phyloP scores from a whole-genome alignment of 1,284 basidiomycete genomes.

The Malassezia arunalokei region DNA sequence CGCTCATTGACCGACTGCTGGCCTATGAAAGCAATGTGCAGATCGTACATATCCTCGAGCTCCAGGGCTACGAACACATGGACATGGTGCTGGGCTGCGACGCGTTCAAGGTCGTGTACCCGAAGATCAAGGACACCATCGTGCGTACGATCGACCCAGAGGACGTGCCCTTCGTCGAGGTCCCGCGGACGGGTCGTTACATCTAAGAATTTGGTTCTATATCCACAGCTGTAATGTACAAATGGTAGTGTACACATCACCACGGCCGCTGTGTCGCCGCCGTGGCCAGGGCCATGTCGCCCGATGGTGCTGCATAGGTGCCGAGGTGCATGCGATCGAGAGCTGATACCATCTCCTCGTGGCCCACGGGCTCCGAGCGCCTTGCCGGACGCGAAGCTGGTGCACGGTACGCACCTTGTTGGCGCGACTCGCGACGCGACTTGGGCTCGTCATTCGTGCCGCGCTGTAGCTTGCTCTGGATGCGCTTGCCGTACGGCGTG shows the following conservation, averaged over 20 bases:
- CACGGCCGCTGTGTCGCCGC: too few species aligned
- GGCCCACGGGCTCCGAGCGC: too few species aligned
- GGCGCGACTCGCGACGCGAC: background rate
- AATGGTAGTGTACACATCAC: too few species aligned
- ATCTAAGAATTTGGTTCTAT: too few species aligned
- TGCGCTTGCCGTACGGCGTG: conserved; percentile 45
- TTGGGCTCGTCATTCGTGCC: conserved; percentile 11
- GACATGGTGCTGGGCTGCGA: conserved; percentile 43
- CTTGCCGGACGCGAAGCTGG: too few species aligned
- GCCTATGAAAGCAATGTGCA: conserved; percentile 37
- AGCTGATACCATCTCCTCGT: too few species aligned
- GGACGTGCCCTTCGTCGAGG: conserved; percentile 12
- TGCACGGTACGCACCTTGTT: background rate
- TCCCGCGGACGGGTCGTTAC: too few species aligned
- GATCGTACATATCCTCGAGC: conserved; percentile 42
- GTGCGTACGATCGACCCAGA: conserved; percentile 30
- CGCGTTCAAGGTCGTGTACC: conserved; percentile 36
- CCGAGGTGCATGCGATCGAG: too few species aligned
- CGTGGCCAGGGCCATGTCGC: background rate
- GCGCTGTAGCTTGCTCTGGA: conserved; percentile 45
- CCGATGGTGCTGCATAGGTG: background rate
- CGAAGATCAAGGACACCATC: conserved; percentile 42
- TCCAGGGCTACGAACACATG: conserved; percentile 43
- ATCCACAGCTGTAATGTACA: too few species aligned
- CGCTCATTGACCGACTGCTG: conserved; percentile 34